Conservation (phyloP, 306 rosid genomes). For the Cajanus cajan region DNA sequence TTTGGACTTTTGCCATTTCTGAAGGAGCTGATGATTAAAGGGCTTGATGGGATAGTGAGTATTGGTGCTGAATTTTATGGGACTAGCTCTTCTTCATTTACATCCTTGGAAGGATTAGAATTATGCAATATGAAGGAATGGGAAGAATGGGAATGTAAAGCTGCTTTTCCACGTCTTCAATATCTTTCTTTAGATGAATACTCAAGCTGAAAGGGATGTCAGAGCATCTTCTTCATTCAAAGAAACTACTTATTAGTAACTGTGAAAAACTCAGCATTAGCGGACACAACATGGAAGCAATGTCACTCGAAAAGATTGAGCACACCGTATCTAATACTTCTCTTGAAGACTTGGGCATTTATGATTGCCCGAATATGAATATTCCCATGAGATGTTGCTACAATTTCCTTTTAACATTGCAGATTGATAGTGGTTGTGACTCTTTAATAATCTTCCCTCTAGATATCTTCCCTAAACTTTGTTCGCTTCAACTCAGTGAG, state of each 20-base stretch:
- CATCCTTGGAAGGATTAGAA: background rate
- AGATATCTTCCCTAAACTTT: background rate
- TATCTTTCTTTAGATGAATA: fast-evolving
- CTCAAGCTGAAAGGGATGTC: background rate
- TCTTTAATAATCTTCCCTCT: background rate
- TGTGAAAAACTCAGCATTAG: background rate
- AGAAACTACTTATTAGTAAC: fast-evolving
- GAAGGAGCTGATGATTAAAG: fast-evolving
- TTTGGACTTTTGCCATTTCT: background rate
- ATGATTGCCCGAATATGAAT: background rate
- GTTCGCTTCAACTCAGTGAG: fast-evolving
- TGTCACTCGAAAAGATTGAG: no score
- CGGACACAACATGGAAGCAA: background rate
- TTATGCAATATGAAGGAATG: background rate
- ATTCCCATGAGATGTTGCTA: background rate
- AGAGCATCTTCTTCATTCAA: background rate
- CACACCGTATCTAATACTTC: no score
- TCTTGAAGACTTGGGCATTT: background rate
- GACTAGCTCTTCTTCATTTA: background rate
- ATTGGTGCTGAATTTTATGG: background rate
- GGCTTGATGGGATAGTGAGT: background rate
- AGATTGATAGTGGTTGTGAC: fast-evolving
- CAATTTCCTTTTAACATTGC: background rate
- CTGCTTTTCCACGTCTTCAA: background rate
- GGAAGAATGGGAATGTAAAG: background rate